A percentile compares a stretch with the other conserved stretches of the same genome.
Evolutionary conservation across 768 basidiomycete genomes (phyloP).

Genomic region (Lactifluus echinatus): DNA sequence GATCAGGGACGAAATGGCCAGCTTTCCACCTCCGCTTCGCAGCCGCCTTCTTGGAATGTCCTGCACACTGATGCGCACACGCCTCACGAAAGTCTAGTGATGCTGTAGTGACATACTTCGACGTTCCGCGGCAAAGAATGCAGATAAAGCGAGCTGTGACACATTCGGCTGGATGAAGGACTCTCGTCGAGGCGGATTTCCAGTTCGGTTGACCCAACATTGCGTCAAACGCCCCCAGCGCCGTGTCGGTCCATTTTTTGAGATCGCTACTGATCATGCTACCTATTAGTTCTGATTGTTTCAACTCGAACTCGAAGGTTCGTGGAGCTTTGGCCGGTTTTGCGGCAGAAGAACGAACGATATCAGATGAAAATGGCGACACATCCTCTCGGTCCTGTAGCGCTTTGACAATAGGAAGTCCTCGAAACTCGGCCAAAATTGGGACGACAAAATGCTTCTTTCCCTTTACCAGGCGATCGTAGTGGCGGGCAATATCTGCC

Average conservation of each 20-base stretch:
- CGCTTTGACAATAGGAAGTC: conserved; percentile 37
- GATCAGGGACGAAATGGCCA: conserved; percentile 48
- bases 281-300: conserved; percentile 24
- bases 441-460: conserved; percentile 33
- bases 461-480: conserved; percentile 36
- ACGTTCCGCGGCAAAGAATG: conserved; percentile 37
- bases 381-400: conserved; percentile 26
- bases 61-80: conserved; percentile 50
- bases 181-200: conserved; percentile 38
- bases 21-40: conserved; percentile 37
- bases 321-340: not conserved
- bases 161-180: conserved; percentile 48
- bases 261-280: conserved; percentile 38
- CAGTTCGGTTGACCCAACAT: conserved; percentile 45
- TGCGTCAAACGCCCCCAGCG: conserved; percentile 36
- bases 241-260: conserved; percentile 38
- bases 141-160: conserved; percentile 54
- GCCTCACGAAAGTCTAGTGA: conserved; percentile 51
- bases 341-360: not conserved
- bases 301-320: conserved; percentile 20
- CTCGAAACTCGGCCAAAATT: conserved; percentile 38
- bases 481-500: conserved; percentile 34
- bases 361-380: not conserved
- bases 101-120: conserved; percentile 30
- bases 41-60: conserved; percentile 23